Percentiles rank a stretch among this genome's conserved stretches.
phyloP scores from a whole-genome alignment of 2,329 filamentous ascomycete genomes.

The Verticillium albo-atrum region DNA sequence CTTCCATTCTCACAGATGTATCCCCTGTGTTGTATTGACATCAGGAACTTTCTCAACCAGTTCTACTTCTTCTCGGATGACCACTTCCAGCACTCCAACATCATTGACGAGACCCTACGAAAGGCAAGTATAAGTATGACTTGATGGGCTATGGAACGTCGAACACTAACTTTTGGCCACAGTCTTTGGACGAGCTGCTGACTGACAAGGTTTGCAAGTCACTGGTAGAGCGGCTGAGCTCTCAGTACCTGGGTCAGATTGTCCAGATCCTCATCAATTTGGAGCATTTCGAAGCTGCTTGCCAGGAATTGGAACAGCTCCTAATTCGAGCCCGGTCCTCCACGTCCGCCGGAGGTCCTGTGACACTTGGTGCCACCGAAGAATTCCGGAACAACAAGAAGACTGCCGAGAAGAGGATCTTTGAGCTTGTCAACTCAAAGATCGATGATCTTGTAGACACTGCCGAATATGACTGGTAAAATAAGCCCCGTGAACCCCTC shows the following conservation, averaged over 20 bases:
- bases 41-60: conserved; percentile 94
- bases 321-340: conserved; percentile 82
- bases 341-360: conserved; percentile 72
- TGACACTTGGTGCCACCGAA: conserved; percentile 77
- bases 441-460: conserved; percentile 97
- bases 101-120: conserved; percentile 88
- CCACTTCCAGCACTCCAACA: conserved; percentile 83
- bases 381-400: conserved; percentile 89
- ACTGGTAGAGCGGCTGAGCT: conserved; percentile 80
- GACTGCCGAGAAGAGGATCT: conserved; percentile 93
- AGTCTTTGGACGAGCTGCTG: conserved; percentile 93
- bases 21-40: conserved; percentile 95
- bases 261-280: conserved; percentile 98
- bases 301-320: conserved; percentile 80
- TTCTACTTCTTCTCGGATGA: conserved; percentile 98
- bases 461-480: conserved; percentile 89
- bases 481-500: too few species aligned
- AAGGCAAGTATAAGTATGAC: conserved; percentile 58
- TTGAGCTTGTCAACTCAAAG: conserved; percentile 97
- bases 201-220: conserved; percentile 88
- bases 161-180: too few species aligned
- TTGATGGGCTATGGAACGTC: too few species aligned
- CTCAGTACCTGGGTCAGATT: conserved; percentile 94
- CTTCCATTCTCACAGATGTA: conserved; percentile 99
- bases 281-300: conserved; percentile 93